Evolutionary conservation across 2,329 filamentous ascomycete species (phyloP), one percentile per base, ranked within the genome.

Genomic region (Fusarium coicis): DNA sequence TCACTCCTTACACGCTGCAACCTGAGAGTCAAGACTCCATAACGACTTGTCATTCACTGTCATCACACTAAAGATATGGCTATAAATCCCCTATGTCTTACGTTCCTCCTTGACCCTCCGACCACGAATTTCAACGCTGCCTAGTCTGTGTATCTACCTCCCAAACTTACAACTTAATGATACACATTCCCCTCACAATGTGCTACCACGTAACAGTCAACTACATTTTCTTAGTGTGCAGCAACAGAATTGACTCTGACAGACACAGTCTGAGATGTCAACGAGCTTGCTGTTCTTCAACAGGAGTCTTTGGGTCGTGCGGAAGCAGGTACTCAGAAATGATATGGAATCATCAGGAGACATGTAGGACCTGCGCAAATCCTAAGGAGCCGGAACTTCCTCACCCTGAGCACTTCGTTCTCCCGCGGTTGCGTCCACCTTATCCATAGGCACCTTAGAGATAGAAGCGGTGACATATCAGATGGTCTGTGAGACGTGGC

Each of bases 121-220:
- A 12, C 26, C 26, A 21, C 23, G 21, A 42, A 42, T 54, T 5
- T n/a, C 26, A n/a, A 54, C 10, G 14, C 26, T 42, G 19, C 19
- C 23, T 28, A 40, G 16, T 39, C 10, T 54, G 50, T 42, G 34
- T 19, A 28, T 28, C 34, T n/a, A 4, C 12, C 16, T 16, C 10
- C 4, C 4, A 19, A 23, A 36, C 14, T 11, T 15, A n/a, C 1
- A 12, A n/a, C 1, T 14, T 3, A 44, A 21, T 4, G 26, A 57
- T 3, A 14, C n/a, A 3, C 23, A 10, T 10, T n/a, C 15, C 40
- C 5, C 10, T 28, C 34, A n/a, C 14, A 40, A 64, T 67, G 62
- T 67, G 63, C 18, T 67, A 67, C 19, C 14, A 43, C 2, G 36
- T 67, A 18, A 46, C 19, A 26, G 34, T 61, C 34, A 63, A 61